phyloP scores from a whole-genome alignment of 2,329 filamentous ascomycete species.

The Penicillium oxalicum region DNA sequence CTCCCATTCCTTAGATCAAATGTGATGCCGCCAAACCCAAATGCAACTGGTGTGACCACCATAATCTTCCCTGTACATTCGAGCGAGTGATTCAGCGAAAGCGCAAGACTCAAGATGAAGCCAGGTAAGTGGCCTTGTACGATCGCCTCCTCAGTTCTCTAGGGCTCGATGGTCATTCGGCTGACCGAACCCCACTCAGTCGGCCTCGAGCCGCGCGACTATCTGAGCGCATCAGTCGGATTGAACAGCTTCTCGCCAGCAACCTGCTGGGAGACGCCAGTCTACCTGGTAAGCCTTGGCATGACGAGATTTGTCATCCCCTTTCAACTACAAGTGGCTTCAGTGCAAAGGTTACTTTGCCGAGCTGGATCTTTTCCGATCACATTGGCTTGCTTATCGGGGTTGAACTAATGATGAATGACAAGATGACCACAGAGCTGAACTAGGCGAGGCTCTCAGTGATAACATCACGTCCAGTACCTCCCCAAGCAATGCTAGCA shows the following conservation, averaged over 20 bases:
- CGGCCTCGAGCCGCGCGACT: slow-evolving; percentile 25
- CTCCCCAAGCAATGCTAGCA: slow-evolving; percentile 14
- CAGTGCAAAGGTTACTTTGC: no score
- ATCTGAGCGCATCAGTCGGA: slow-evolving; percentile 37
- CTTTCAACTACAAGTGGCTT: no score
- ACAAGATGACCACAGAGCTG: neutral
- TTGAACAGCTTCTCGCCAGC: slow-evolving; percentile 36
- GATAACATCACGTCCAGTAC: slow-evolving; percentile 9
- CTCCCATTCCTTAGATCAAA: slow-evolving; percentile 40
- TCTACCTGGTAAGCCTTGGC: slow-evolving; percentile 13
- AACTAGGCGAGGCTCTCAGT: slow-evolving; percentile 6
- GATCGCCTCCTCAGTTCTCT: neutral
- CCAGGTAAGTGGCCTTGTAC: slow-evolving; percentile 13
- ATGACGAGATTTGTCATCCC: no score
- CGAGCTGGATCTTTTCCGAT: no score
- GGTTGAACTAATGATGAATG: no score
- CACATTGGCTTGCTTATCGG: no score
- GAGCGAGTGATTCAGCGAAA: slow-evolving; percentile 26
- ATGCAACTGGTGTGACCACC: slow-evolving; percentile 50
- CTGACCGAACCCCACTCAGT: slow-evolving; percentile 8
- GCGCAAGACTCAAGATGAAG: slow-evolving; percentile 22
- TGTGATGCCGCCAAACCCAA: slow-evolving; percentile 42
- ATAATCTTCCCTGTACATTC: slow-evolving; percentile 46
- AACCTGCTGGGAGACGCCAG: slow-evolving; percentile 20
- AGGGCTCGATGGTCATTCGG: neutral